Conservation (phyloP, 306 rosid species). For the Betula pendula region DNA sequence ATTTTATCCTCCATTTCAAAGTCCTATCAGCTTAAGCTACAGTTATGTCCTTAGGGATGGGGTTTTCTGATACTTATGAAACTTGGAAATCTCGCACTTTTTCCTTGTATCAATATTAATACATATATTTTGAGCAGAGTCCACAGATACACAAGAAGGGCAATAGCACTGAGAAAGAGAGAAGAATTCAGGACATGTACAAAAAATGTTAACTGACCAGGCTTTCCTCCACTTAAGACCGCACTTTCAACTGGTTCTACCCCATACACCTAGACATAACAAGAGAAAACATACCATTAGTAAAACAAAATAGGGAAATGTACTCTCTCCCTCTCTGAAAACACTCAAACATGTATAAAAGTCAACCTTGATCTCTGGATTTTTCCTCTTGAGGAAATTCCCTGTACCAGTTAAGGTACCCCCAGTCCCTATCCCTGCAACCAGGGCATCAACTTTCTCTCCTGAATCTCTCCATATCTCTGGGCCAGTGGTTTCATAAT, state of each 20-base stretch:
- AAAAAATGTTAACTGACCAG: constrained; percentile 45
- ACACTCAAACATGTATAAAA: constrained; percentile 1
- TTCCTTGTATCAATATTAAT: too few relatives aligned
- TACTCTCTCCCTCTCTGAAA: background rate
- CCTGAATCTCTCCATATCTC: constrained; percentile 87
- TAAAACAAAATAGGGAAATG: background rate
- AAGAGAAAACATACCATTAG: constrained; percentile 8
- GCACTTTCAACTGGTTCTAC: constrained; percentile 86
- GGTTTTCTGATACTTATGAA: too few relatives aligned
- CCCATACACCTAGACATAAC: constrained; percentile 53
- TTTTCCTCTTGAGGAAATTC: constrained; percentile 71
- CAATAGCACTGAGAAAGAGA: background rate
- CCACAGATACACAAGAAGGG: too few relatives aligned
- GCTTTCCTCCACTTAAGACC: constrained; percentile 70
- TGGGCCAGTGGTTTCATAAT: constrained; percentile 88
- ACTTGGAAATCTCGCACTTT: too few relatives aligned
- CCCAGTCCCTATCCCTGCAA: constrained; percentile 82
- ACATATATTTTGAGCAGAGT: too few relatives aligned
- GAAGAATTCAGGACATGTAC: background rate
- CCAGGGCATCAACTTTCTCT: constrained; percentile 66
- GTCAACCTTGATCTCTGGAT: constrained; percentile 70
- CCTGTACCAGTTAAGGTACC: constrained; percentile 76
- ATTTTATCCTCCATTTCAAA: too few relatives aligned
- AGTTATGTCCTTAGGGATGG: too few relatives aligned
- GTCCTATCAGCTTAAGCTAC: too few relatives aligned